Evolutionary conservation across 2,329 filamentous ascomycete genomes (phyloP).

Genomic region (Trichoderma citrinoviride): DNA sequence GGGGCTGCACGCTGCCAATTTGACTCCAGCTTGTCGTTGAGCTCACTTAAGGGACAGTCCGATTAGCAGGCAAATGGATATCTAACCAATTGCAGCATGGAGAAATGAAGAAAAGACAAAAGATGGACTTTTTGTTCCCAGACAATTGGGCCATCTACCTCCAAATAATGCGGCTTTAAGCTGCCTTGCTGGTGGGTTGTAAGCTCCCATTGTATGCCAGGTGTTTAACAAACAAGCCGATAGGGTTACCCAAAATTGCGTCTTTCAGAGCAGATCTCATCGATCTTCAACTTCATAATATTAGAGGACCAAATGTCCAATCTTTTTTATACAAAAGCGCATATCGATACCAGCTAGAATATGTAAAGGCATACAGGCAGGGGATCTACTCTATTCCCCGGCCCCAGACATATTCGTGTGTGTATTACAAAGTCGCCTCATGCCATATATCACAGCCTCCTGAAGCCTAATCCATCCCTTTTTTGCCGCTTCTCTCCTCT

Average conservation of each 20-base stretch:
- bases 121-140: background rate
- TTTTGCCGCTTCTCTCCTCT: conserved; percentile 19
- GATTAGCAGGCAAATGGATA: background rate
- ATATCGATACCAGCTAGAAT: conserved; percentile 7
- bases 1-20: background rate
- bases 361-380: conserved; percentile 7
- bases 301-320: background rate
- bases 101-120: background rate
- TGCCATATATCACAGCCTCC: background rate
- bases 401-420: background rate
- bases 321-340: conserved; percentile 13
- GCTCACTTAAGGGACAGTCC: background rate
- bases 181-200: too few relatives aligned
- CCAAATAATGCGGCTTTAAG: background rate
- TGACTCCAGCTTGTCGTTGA: background rate
- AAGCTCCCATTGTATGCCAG: too few relatives aligned
- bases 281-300: background rate
- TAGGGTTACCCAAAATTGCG: too few relatives aligned
- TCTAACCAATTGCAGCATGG: background rate
- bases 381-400: conserved; percentile 11
- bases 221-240: too few relatives aligned
- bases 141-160: background rate
- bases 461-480: background rate
- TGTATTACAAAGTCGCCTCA: conserved; percentile 8
- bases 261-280: too few relatives aligned